A percentile compares a stretch with the other conserved stretches of the same genome.
Conservation (phyloP, 148 eudicot species). For the Bassia scoparia region DNA sequence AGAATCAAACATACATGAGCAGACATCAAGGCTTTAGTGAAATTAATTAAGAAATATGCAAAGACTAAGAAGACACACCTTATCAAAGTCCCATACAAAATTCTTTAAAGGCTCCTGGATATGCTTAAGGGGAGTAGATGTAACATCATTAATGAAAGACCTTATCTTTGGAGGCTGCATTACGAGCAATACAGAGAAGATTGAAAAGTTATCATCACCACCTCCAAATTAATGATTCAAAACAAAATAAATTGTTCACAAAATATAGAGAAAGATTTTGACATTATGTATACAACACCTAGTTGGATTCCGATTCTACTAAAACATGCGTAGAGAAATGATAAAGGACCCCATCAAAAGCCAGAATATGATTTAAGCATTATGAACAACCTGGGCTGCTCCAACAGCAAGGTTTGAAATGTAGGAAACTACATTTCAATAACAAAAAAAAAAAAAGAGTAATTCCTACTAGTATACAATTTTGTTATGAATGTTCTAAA, state of each 20-base stretch:
- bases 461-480: not conserved
- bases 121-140: constrained; percentile 66
- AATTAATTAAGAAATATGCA: not conserved
- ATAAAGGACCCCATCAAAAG: not conserved
- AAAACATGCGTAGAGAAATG: not conserved
- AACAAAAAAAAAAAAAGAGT: not conserved
- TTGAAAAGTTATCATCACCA: constrained; percentile 19
- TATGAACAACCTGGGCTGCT: not conserved
- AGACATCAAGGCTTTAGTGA: not conserved
- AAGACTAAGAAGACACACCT: constrained; percentile 45
- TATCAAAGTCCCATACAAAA: constrained; percentile 94
- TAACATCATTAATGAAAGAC: constrained; percentile 66
- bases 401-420: not conserved
- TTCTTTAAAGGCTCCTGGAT: constrained; percentile 70
- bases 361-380: not conserved
- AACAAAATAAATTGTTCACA: constrained; percentile 1
- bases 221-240: not conserved
- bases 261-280: not conserved
- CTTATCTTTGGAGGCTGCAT: constrained; percentile 87
- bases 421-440: not conserved
- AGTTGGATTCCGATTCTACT: not conserved
- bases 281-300: not conserved
- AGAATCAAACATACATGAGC: constrained; percentile 22
- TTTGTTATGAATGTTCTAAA: too few relatives aligned
- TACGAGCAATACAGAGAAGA: constrained; percentile 3